Percentiles rank a stretch among this genome's conserved stretches.
These are phyloP conservation scores for Alternaria tenuissima DNA, from an alignment of 2,329 filamentous ascomycete genomes.

Conservation along the genomic window DNA sequence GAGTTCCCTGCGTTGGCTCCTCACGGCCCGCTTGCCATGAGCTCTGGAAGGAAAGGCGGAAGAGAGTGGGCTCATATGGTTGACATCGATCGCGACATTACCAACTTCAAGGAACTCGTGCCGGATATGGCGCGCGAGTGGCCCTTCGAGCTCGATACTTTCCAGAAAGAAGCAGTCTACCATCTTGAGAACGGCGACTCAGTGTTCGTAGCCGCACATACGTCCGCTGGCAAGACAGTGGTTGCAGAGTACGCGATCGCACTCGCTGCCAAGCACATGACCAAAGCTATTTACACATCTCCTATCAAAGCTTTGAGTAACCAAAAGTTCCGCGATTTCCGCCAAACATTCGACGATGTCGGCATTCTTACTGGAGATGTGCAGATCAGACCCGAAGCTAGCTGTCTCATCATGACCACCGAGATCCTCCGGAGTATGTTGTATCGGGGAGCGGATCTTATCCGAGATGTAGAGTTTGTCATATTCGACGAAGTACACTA, in stretches of 20 bases:
- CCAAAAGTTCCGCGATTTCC: conserved; percentile 97
- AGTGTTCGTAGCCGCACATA: conserved; percentile 97
- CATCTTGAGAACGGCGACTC: conserved; percentile 96
- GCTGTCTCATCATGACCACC: conserved; percentile 98
- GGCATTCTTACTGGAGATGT: conserved; percentile 97
- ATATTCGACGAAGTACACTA: conserved; percentile 99
- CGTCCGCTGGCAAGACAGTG: conserved; percentile 96
- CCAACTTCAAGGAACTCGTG: conserved; percentile 93
- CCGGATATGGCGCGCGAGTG: conserved; percentile 96
- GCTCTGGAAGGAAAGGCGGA: conserved; percentile 75
- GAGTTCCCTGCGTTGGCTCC: conserved; percentile 94
- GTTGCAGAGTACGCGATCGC: conserved; percentile 98
- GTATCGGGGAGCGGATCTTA: conserved; percentile 93
- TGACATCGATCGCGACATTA: conserved; percentile 88
- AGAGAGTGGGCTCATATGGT: conserved; percentile 99
- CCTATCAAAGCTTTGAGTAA: conserved; percentile 99
- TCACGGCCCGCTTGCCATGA: conserved; percentile 75
- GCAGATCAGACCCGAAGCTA: conserved; percentile 96
- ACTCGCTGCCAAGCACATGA: conserved; percentile 97
- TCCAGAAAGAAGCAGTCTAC: conserved; percentile 98
- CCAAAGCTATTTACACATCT: conserved; percentile 98
- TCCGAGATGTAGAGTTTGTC: conserved; percentile 96
- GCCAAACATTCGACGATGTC: conserved; percentile 89
- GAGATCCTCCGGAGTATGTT: conserved; percentile 98
- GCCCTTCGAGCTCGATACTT: conserved; percentile 97